Conservation (phyloP, 257 asterid species). For the Solanum sejunctum region DNA sequence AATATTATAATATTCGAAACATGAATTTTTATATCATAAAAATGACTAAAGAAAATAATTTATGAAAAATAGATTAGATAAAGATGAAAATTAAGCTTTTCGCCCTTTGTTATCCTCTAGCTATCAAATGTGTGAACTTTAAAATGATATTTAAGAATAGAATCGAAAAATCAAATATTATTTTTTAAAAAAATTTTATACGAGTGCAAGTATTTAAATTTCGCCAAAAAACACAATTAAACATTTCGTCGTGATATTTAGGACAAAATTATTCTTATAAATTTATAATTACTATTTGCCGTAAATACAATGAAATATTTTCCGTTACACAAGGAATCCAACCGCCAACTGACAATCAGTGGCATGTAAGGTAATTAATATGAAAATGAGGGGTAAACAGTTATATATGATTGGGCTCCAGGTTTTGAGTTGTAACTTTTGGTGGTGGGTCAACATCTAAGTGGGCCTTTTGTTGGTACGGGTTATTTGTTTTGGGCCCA, state of each 20-base stretch:
- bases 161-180: too few relatives aligned
- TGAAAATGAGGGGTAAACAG: not conserved
- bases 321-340: conserved; percentile 11
- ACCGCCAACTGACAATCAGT: not conserved
- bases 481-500: conserved; percentile 11
- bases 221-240: not conserved
- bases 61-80: not conserved
- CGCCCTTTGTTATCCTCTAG: fast-evolving
- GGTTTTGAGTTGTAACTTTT: not conserved
- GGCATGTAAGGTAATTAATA: conserved; percentile 9
- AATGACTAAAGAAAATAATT: not conserved
- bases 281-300: not conserved
- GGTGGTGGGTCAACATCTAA: conserved; percentile 23
- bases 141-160: fast-evolving
- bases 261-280: not conserved
- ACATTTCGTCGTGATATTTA: not conserved
- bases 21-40: not conserved
- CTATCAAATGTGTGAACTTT: not conserved
- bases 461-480: conserved; percentile 18
- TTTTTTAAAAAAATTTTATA: too few relatives aligned
- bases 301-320: not conserved
- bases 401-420: conserved; percentile 22
- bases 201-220: not conserved
- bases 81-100: not conserved
- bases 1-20: not conserved